Evolutionary conservation across 2,329 filamentous ascomycete species (phyloP).

Genomic region (Balansia obtecta): DNA sequence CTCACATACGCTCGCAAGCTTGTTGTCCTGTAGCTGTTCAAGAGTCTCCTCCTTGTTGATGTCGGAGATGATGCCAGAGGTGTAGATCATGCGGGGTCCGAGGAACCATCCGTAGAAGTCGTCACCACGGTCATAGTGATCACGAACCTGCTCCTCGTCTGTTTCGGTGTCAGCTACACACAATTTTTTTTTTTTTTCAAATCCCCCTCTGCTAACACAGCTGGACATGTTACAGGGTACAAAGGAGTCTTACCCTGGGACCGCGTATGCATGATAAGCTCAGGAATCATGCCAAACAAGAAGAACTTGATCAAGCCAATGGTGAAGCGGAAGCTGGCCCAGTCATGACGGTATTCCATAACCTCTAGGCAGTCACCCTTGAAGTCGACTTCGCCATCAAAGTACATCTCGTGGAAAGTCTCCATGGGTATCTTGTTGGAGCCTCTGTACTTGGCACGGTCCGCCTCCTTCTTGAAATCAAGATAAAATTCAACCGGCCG

Average conservation of each 20-base stretch:
- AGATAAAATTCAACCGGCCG: conserved; percentile 86
- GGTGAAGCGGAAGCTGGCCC: conserved; percentile 91
- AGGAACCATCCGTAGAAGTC: conserved; percentile 99
- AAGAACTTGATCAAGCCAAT: conserved; percentile 77
- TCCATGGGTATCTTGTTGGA: conserved; percentile 76
- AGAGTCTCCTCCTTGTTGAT: conserved; percentile 77
- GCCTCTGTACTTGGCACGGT: conserved; percentile 57
- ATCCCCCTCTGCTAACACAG: neutral
- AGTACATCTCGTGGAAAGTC: conserved; percentile 97
- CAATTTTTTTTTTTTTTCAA: too few relatives aligned
- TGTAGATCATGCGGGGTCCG: conserved; percentile 98
- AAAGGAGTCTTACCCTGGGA: conserved; percentile 48
- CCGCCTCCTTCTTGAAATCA: conserved; percentile 57
- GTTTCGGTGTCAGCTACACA: conserved; percentile 7
- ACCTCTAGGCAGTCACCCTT: conserved; percentile 85
- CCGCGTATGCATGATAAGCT: conserved; percentile 84
- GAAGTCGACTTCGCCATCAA: conserved; percentile 87
- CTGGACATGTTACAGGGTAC: too few relatives aligned
- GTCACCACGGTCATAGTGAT: conserved; percentile 95
- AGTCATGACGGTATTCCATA: conserved; percentile 91
- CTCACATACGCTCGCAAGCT: conserved; percentile 87
- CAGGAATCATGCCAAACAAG: conserved; percentile 74
- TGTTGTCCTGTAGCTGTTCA: conserved; percentile 96
- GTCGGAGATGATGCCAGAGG: conserved; percentile 85
- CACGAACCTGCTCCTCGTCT: conserved; percentile 90